phyloP scores from a whole-genome alignment of 2,329 filamentous ascomycete genomes.

The Davidsoniella neocaledoniae region DNA sequence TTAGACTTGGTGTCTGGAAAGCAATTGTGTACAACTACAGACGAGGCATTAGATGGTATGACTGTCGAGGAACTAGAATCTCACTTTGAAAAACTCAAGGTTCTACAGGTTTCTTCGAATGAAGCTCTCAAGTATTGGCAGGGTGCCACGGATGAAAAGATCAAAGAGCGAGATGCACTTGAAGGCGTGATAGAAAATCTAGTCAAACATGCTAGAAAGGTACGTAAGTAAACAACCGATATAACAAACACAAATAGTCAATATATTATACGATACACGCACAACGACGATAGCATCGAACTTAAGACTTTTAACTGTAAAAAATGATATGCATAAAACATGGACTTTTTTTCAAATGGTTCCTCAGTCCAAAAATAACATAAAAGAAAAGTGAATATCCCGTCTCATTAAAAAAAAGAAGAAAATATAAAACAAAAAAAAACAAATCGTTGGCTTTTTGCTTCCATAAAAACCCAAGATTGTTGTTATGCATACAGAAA shows the following conservation, averaged over 20 bases:
- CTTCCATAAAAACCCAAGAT: no score
- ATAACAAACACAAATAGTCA: neutral
- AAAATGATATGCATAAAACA: no score
- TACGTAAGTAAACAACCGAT: constrained; percentile 44
- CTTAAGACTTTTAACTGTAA: no score
- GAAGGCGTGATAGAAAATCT: constrained; percentile 95
- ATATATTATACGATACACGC: no score
- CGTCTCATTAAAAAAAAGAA: constrained; percentile 5
- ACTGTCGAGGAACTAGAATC: constrained; percentile 57
- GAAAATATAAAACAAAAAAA: neutral
- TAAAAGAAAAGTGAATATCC: neutral
- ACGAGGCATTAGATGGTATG: constrained; percentile 65
- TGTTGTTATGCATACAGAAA: neutral
- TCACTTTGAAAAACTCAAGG: constrained; percentile 54
- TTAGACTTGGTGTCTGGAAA: constrained; percentile 65
- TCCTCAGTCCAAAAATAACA: no score
- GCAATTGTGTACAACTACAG: constrained; percentile 67
- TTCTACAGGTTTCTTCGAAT: constrained; percentile 53
- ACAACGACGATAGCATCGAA: no score
- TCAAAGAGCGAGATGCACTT: constrained; percentile 83
- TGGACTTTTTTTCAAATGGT: no score
- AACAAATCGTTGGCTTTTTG: no score
- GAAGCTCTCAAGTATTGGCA: constrained; percentile 79
- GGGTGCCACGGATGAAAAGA: constrained; percentile 66
- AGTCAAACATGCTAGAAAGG: constrained; percentile 76